Conservation (phyloP, 129 eudicot genomes). For the Tagetes erecta region DNA sequence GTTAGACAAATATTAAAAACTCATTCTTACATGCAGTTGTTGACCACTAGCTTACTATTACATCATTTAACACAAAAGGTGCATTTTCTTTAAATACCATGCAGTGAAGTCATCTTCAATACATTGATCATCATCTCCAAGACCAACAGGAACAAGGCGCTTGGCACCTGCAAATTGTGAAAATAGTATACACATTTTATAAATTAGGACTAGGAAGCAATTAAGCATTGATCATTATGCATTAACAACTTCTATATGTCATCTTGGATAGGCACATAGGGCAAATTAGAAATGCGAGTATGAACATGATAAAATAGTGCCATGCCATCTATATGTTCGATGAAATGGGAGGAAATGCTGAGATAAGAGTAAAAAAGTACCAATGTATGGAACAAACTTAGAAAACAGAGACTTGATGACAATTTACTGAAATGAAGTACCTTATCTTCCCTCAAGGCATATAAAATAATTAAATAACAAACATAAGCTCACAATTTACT, state of each 20-base stretch:
- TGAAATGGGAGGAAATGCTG: constrained; percentile 9
- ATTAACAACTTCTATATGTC: constrained; percentile 6
- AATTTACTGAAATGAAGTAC: not conserved
- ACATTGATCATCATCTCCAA: constrained; percentile 99
- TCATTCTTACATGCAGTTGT: constrained; percentile 3
- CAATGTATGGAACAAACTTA: not conserved
- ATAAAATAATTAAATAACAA: constrained; percentile 12
- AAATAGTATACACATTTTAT: not conserved
- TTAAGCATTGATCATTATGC: not conserved
- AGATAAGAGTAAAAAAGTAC: not conserved
- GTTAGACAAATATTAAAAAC: constrained; percentile 14
- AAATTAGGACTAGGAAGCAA: not conserved
- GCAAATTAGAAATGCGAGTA: not conserved
- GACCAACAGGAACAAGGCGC: constrained; percentile 84
- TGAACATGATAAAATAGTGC: constrained; percentile 1
- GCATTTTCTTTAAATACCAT: constrained; percentile 49
- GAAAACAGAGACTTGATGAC: not conserved
- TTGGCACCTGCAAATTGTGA: constrained; percentile 66
- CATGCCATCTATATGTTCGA: not conserved
- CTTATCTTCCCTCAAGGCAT: not conserved
- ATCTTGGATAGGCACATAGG: not conserved
- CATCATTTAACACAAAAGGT: not conserved
- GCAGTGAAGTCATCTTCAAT: constrained; percentile 97
- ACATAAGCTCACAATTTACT: not conserved
- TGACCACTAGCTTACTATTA: constrained; percentile 3